Base-by-base conservation (phyloP, 805 yeast genomes). In the Metschnikowia corniflorae region DNA sequence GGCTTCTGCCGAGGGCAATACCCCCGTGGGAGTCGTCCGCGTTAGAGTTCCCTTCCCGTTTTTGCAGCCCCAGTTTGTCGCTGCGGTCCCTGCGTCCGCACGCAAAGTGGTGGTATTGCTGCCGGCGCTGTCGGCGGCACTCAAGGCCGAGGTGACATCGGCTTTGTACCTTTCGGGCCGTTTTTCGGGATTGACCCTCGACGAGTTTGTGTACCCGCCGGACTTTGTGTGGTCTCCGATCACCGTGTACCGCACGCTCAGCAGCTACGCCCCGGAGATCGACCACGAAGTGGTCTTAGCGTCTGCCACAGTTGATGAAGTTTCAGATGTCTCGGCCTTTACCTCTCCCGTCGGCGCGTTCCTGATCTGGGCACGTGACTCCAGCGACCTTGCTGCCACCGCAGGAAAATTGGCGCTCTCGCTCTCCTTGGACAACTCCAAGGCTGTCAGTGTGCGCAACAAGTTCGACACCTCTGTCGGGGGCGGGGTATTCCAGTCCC, bases 1-100 rank as follows among this genome's bases (percentile, higher is more conserved):
- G 15, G 57, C 60, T 15, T 40, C 55, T 4, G 57, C 60, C n/a
- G 35, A 46, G n/a, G 24, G 24, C 9, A 21, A 21, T 5, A 21
- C 24, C 24, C 37, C 35, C 7, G 72, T 77, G 34, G 95, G 88
- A 46, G 75, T 82, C 33, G 60, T 89, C 39, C 73, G 81, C 37
- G 75, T 80, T 33, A 77, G 96, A 61, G 77, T 86, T 29, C 91
- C 94, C 37, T 64, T 81, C 35, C 96, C 96, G 9, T 87, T 88
- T 61, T 77, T 81, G 49, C 69, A 75, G 22, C 69, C 66, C 21
- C 74, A 73, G 47, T 87, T 88, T 56, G 63, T 76, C 34, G 54
- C 65, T 3, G 54, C 71, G 8, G 65, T 89, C 34, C 91, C 95
- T 19, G 43, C 58, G 4, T 57, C 82, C 4, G 63, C 81, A 15